Base-by-base conservation (phyloP, 495 filamentous ascomycete genomes). In the Thozetella sp. region DNA sequence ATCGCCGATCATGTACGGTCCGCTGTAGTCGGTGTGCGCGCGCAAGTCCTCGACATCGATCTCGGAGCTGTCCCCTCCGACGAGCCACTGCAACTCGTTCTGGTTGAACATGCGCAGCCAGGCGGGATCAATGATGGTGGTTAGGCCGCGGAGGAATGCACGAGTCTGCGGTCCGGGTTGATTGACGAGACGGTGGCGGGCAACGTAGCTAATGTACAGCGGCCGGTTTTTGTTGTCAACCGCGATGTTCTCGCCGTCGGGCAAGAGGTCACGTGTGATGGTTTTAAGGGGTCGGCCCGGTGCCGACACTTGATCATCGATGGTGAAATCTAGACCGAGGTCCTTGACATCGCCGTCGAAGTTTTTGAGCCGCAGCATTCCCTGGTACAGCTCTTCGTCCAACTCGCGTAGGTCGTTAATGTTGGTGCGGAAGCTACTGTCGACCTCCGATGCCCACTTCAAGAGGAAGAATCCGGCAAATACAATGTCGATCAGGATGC, bases 81-180 rank as follows among this genome's bases (percentile, higher is more conserved):
- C 88, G 10, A 99, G 85, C 0, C 92, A 95, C 71, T 99, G 95
- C 22, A 99, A 80, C 66, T 99, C 95, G 9, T 84, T 80, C 64
- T 97, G 95, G 71, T 99, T 99, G 80, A 99, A 99, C 95, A 99
- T 99, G 62, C 86, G 91, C 2, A 99, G 80, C 95, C 95, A 99
- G 2, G 83, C 82, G 0, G 94, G 94, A 58, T 93, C 88, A 61
- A 99, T 96, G 65, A 99, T 96, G 56, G 88, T 80, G 15, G 90
- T 84, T 3, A 99, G 83, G 1, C 95, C 95, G 51, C 85, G 83
- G 9, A 99, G 83, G 65, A 99, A 99, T 1, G 93, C 93, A 19
- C 84, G 83, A 2, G 93, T 97, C 70, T 98, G 93, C 46, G 77
- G 72, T 55, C 80, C 78, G 0, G 91, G 90, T 64, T 97, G 94